A percentile compares a stretch with the other conserved stretches of the same genome.
phyloP scores from a whole-genome alignment of 2,329 filamentous ascomycete species.

The Cercospora janseana region DNA sequence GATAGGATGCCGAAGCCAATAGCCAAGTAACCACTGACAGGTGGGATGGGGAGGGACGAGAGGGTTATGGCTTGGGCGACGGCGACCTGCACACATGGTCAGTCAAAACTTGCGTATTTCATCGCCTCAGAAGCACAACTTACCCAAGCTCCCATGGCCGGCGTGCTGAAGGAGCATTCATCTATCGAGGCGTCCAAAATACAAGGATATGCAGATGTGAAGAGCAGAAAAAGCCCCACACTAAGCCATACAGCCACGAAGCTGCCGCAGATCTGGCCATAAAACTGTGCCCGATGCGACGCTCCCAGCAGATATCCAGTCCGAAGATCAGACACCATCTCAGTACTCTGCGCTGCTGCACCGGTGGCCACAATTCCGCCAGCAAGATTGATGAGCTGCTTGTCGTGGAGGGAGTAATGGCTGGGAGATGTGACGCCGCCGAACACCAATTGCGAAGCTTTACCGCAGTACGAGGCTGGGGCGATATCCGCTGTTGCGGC shows the following conservation, averaged over 20 bases:
- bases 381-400: constrained; percentile 62
- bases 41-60: constrained; percentile 53
- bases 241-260: constrained; percentile 62
- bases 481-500: constrained; percentile 55
- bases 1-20: constrained; percentile 53
- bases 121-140: neutral
- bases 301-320: constrained; percentile 64
- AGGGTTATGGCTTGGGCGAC: constrained; percentile 60
- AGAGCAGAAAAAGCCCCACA: constrained; percentile 63
- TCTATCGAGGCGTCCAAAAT: constrained; percentile 50
- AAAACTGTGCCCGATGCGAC: constrained; percentile 62
- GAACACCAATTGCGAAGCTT: constrained; percentile 65
- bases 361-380: constrained; percentile 49
- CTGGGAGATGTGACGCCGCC: constrained; percentile 59
- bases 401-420: constrained; percentile 48
- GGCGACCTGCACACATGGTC: constrained; percentile 46
- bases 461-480: constrained; percentile 58
- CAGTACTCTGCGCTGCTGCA: constrained; percentile 40
- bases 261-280: constrained; percentile 62
- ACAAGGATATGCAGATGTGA: constrained; percentile 64
- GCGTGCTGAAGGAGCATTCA: constrained; percentile 58
- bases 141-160: constrained; percentile 59
- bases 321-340: constrained; percentile 62
- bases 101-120: neutral
- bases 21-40: constrained; percentile 57